Conservation (phyloP, 805 yeast species). For the Candida parachauliodes region DNA sequence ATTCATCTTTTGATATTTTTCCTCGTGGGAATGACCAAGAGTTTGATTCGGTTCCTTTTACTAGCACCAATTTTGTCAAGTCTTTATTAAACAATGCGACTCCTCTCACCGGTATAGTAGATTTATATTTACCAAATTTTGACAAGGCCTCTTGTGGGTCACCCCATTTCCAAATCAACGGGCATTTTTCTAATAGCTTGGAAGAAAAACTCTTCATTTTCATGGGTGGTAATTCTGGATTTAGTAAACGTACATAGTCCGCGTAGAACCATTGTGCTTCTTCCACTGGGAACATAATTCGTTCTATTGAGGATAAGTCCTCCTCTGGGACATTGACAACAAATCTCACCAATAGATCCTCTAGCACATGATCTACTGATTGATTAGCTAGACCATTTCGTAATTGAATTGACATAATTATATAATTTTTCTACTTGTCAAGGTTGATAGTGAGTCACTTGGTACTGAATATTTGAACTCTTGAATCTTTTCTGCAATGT, state of each 20-base stretch:
- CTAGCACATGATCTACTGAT: constrained; percentile 69
- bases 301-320: constrained; percentile 72
- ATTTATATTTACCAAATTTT: constrained; percentile 79
- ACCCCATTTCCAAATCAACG: constrained; percentile 80
- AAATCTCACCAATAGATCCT: constrained; percentile 85
- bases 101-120: constrained; percentile 93
- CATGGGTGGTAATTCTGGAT: constrained; percentile 72
- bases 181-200: constrained; percentile 63
- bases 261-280: constrained; percentile 98
- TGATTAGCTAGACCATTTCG: constrained; percentile 55
- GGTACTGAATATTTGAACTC: no score
- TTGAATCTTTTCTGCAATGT: not conserved
- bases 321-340: constrained; percentile 89
- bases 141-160: constrained; percentile 76
- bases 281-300: constrained; percentile 91
- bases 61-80: constrained; percentile 68
- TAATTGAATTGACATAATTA: constrained; percentile 58
- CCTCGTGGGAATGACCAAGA: constrained; percentile 98
- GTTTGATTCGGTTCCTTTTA: constrained; percentile 75
- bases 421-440: not conserved
- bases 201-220: constrained; percentile 76
- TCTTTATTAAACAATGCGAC: constrained; percentile 78
- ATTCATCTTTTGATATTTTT: constrained; percentile 89
- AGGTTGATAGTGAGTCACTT: no score
- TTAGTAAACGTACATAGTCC: constrained; percentile 71